Evolutionary conservation across 208 protist species (phyloP).

Genomic region (Crithidia brevicula): DNA sequence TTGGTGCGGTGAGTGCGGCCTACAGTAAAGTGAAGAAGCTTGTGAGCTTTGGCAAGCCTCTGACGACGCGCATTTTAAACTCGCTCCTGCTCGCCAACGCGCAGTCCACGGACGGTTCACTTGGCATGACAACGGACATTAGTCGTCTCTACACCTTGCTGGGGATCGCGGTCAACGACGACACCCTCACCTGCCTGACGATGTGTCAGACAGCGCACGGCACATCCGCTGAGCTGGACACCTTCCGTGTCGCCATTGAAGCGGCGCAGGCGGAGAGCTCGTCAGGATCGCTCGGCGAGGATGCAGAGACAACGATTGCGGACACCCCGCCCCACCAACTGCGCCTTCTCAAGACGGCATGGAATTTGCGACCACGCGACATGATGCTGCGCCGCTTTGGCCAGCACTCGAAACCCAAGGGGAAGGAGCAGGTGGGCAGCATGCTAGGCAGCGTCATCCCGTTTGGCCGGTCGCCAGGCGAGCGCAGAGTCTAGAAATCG

Average conservation of each 20-base stretch:
- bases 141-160: slow-evolving; percentile 66
- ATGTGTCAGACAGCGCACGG: slow-evolving; percentile 58
- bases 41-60: slow-evolving; percentile 72
- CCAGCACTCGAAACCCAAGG: slow-evolving; percentile 53
- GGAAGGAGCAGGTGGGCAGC: slow-evolving; percentile 60
- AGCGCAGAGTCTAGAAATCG: slow-evolving; percentile 47
- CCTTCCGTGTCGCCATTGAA: slow-evolving; percentile 30
- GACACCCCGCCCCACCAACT: slow-evolving; percentile 68
- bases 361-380: slow-evolving; percentile 78
- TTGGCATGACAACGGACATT: slow-evolving; percentile 74
- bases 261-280: slow-evolving; percentile 27
- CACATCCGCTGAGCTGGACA: slow-evolving; percentile 36
- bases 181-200: slow-evolving; percentile 64
- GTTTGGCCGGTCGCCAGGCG: slow-evolving; percentile 79
- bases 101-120: slow-evolving; percentile 65
- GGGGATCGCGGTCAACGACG: slow-evolving; percentile 58
- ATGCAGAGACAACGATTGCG: slow-evolving; percentile 49
- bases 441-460: slow-evolving; percentile 83
- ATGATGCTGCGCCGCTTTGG: slow-evolving; percentile 77
- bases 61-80: slow-evolving; percentile 86
- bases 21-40: slow-evolving; percentile 80
- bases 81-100: slow-evolving; percentile 85
- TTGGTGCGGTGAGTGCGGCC: slow-evolving; percentile 75
- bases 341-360: slow-evolving; percentile 66
- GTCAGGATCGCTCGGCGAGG: slow-evolving; percentile 34